Base-by-base conservation (phyloP, 75 land plant species). In the Selaginella tamariscina region DNA sequence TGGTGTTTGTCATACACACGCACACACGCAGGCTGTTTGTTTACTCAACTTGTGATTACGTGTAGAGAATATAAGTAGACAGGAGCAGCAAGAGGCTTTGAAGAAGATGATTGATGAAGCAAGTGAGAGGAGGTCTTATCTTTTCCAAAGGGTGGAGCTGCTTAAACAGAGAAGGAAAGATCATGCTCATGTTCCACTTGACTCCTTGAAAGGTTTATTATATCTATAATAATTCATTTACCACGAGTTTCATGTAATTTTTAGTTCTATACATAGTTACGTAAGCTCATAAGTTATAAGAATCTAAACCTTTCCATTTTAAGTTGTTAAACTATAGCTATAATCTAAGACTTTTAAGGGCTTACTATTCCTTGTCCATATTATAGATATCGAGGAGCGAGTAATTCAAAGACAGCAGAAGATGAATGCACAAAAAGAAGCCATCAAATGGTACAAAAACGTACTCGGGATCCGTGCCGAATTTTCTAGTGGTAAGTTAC, bases 81-180 rank as follows among this genome's bases (percentile, higher is more conserved):
- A 59, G 26, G 18, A 59, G 26, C 24, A 59, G 23, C 24, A 23
- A 5, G 62, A 59, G 26, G 21, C 62, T 21, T 23, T 26, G 26
- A 59, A 59, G 62, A 59, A 27, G 26, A 59, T 59, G 62, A 59
- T 59, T n/a, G 62, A 59, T 2, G n/a, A 59, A 59, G 62, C 23
- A 59, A 21, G 23, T 9, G 62, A 59, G 21, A 59, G 8, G 27
- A 23, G 21, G 27, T 9, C 8, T 8, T 59, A 21, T 8, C 26
- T 59, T 21, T 8, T 8, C 8, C 8, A 59, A 59, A 8, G 62
- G 9, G 2, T 59, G 26, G 62, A 59, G 62, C 8, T 23, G 62
- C 26, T 59, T 5, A 23, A 23, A 27, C n/a, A 59, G 21, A 5
- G 62, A 59, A 5, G 62, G 23, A n/a, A 27, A 59, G 27, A 5